Base-by-base conservation (phyloP, 768 basidiomycete species). In the Leccinum variicolor region DNA sequence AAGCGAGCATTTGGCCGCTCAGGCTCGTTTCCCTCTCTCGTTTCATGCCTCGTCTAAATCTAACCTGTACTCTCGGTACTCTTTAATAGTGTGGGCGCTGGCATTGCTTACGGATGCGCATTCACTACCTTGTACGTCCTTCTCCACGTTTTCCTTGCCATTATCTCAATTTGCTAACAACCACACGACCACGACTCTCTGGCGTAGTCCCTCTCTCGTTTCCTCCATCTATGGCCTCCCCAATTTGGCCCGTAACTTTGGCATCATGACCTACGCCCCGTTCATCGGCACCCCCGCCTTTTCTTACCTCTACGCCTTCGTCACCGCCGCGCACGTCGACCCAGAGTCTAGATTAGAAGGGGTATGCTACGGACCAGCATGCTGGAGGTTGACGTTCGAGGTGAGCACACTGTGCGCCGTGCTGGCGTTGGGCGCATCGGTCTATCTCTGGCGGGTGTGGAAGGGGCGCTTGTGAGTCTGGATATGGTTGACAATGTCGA, bases 221-320 rank as follows among this genome's bases (percentile, higher is more conserved):
- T 83, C 85, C 3, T 78, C 86, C 1, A 77, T 88, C 23, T 93
- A 89, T 88, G 91, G 91, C 13, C 68, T 79, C 26, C 65, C 76
- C n/a, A 80, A 89, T 59, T 74, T 86, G 5, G 91, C 84, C 9
- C 83, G 91, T 56, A 93, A 93, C 69, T 92, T 84, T 58, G 89
- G 90, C 25, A 70, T 90, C 36, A 66, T 90, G 55, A 83, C 86
- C 50, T 90, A 89, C 62, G 84, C 90, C 0, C 86, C 89, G 5
- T 88, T 92, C 69, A 69, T 84, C 25, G 90, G 89, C 6, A 90
- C 89, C 0, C 83, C 89, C 2, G 34, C 84, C 0, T 92, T 91
- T 68, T 90, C 91, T 3, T 92, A 89, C 69, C 66, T 92, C 0
- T 93, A 91, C 59, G 91, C 91, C 14, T 83, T 86, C 62, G 66